Evolutionary conservation across 2,329 filamentous ascomycete species (phyloP).

Genomic region (Diaporthe sp.): DNA sequence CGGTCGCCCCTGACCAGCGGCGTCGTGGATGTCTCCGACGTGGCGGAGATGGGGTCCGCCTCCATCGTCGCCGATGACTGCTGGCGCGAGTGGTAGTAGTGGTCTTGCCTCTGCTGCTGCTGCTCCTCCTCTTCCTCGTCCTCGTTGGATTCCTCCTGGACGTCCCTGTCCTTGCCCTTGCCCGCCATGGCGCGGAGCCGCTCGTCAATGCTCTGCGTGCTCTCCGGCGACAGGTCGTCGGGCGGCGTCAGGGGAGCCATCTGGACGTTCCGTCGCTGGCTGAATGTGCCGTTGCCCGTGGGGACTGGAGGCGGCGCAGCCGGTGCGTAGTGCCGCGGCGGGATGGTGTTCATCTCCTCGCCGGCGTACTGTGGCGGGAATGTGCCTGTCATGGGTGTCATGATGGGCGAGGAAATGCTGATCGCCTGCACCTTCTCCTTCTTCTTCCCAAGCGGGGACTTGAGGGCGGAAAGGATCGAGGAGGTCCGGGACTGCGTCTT

Average conservation of each 20-base stretch:
- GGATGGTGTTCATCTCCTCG: constrained; percentile 69
- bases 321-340: constrained; percentile 70
- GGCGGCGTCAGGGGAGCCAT: constrained; percentile 59
- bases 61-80: constrained; percentile 56
- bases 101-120: constrained; percentile 16
- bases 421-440: constrained; percentile 66
- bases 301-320: constrained; percentile 69
- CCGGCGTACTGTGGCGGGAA: constrained; percentile 65
- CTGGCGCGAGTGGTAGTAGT: constrained; percentile 51
- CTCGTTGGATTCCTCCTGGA: constrained; percentile 31
- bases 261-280: constrained; percentile 44
- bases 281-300: constrained; percentile 56
- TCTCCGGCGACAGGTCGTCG: constrained; percentile 58
- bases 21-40: constrained; percentile 63
- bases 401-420: constrained; percentile 74
- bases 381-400: constrained; percentile 72
- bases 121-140: constrained; percentile 35
- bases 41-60: constrained; percentile 64
- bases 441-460: constrained; percentile 69
- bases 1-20: constrained; percentile 54
- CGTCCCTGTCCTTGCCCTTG: constrained; percentile 38
- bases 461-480: constrained; percentile 71
- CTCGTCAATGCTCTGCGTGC: constrained; percentile 68
- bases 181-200: constrained; percentile 55
- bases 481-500: constrained; percentile 69